Base-by-base conservation (phyloP, 106 monocot species). In the Dioscorea zingiberensis region DNA sequence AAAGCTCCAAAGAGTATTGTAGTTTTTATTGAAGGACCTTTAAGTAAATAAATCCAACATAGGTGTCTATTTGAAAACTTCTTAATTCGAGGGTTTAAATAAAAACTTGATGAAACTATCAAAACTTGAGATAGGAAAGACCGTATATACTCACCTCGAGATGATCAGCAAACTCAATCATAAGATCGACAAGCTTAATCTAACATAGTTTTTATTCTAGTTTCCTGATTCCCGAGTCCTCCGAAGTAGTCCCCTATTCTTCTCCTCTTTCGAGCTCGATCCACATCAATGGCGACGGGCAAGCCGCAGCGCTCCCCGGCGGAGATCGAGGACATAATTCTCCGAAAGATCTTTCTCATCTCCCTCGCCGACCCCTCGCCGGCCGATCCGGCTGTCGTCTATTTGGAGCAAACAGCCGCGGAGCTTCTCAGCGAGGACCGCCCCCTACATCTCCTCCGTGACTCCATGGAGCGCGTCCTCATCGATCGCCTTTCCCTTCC, bases 301-400 rank as follows among this genome's bases (percentile, higher is more conserved):
- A 87, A 86, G 48, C 88, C 95, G 21, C 80, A 83, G 68, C 76
- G 91, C 30, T 68, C 81, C 0, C 86, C 76, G 8, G 83, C 70
- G 48, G 97, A 97, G 86, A 84, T 92, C 76, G 97, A 97, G 65
- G 97, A 97, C 92, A 84, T 91, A 60, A 84, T 97, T 67, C 79
- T 92, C 73, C 92, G 97, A 59, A 92, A 92, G 73, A 86, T 97
- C 76, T 79, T 97, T 79, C 65, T 84, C 64, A 66, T 92, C 65
- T 56, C 86, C 23, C 81, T 92, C 58, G 48, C 77, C 23, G 66
- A 48, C 1, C 64, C 87, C 60, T 13, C 63, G 14, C 21, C 55
- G 16, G 26, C 17, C 29, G 58, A 78, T 45, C 74, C 77, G 7
- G 51, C 60, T 22, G 14, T 85, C 70, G 74, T 67, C 48, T 86